These are phyloP conservation scores for Lactarius akahatsu DNA, from an alignment of 768 basidiomycete species.

Conservation along the genomic window DNA sequence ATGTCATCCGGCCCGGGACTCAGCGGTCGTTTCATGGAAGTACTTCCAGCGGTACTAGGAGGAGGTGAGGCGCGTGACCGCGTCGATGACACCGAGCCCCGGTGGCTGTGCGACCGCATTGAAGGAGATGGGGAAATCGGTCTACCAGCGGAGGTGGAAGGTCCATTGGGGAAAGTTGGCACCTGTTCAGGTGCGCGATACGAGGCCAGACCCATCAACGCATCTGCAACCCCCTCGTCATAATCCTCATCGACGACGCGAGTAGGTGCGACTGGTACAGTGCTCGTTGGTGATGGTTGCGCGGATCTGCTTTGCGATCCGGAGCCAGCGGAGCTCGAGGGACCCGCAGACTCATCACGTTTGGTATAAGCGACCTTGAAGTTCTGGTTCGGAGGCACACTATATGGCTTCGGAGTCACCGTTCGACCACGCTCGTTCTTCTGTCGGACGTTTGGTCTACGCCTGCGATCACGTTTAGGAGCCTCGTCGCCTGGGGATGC, in stretches of 20 bases:
- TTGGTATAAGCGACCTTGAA: conserved; percentile 34
- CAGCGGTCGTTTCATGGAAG: conserved; percentile 61
- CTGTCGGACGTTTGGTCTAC: conserved; percentile 40
- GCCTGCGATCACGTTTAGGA: conserved; percentile 59
- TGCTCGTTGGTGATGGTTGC: conserved; percentile 70
- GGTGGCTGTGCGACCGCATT: conserved; percentile 50
- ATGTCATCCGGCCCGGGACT: conserved; percentile 61
- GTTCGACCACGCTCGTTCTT: conserved; percentile 49
- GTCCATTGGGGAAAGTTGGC: conserved; percentile 27
- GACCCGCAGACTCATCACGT: conserved; percentile 55
- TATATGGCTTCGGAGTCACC: conserved; percentile 46
- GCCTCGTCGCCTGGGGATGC: conserved; percentile 36
- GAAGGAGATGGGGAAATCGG: conserved; percentile 40
- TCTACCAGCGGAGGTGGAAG: conserved; percentile 16
- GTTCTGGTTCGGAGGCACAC: conserved; percentile 27
- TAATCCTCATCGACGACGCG: conserved; percentile 89
- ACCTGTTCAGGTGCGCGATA: conserved; percentile 32
- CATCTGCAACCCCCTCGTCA: conserved; percentile 88
- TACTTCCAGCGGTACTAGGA: conserved; percentile 31
- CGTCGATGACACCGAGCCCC: conserved; percentile 66
- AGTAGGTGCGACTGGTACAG: conserved; percentile 56
- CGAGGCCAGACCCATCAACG: conserved; percentile 63
- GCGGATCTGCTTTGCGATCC: conserved; percentile 53
- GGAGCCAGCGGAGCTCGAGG: conserved; percentile 63
- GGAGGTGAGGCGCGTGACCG: conserved; percentile 64